Evolutionary conservation across 2,329 filamentous ascomycete genomes (phyloP).

Genomic region (Colletotrichum australisinense): DNA sequence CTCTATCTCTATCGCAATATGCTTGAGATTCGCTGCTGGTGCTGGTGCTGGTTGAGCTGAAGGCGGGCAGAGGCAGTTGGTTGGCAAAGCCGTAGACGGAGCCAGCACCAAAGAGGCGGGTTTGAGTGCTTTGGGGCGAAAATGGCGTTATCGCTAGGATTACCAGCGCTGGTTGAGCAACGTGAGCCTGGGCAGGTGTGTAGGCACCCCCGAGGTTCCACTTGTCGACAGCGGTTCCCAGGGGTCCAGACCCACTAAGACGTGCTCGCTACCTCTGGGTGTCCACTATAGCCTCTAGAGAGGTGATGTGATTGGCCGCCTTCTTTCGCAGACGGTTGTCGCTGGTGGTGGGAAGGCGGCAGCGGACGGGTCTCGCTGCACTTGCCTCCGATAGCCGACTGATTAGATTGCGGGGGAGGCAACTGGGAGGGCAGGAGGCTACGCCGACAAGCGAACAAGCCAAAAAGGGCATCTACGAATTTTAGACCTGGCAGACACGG

Average conservation of each 20-base stretch:
- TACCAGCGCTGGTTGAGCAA: background rate
- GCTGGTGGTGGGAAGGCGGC: slow-evolving; percentile 14
- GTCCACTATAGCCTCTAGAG: too few species aligned
- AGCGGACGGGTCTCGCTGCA: slow-evolving; percentile 33
- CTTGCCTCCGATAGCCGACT: slow-evolving; percentile 31
- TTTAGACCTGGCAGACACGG: background rate
- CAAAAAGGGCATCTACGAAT: background rate
- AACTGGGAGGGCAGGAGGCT: background rate
- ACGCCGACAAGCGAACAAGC: slow-evolving; percentile 19
- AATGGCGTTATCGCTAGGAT: slow-evolving; percentile 51
- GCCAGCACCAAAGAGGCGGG: slow-evolving; percentile 4
- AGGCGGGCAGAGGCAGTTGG: background rate
- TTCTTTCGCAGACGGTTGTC: slow-evolving; percentile 14
- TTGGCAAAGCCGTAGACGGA: background rate
- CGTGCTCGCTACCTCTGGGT: background rate
- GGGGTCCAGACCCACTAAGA: slow-evolving; percentile 27
- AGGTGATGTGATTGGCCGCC: background rate
- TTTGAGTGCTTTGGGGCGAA: slow-evolving; percentile 49
- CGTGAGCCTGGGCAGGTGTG: background rate
- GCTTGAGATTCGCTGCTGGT: background rate
- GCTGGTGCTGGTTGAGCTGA: background rate
- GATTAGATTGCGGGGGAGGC: slow-evolving; percentile 18
- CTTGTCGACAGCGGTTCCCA: slow-evolving; percentile 18
- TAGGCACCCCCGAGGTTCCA: slow-evolving; percentile 24
- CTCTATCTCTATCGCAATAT: background rate